Conservation (phyloP, 2,329 filamentous ascomycete species). For the Apiospora malaysiana region DNA sequence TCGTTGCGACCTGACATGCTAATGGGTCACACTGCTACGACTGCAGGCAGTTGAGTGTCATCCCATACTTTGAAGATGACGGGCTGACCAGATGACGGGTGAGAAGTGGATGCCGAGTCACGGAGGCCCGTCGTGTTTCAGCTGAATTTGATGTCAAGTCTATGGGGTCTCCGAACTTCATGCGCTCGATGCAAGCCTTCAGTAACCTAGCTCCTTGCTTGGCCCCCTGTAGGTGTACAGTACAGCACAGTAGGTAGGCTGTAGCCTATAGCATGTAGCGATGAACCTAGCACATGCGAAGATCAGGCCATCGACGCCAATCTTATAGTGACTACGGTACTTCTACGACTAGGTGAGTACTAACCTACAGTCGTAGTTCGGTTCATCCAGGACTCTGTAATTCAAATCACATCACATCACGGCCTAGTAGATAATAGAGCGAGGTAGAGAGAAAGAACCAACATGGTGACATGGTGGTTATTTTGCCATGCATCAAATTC, state of each 20-base stretch:
- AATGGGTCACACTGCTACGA: background rate
- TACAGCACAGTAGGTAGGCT: too few species aligned
- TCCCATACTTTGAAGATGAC: background rate
- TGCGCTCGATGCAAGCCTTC: conserved; percentile 13
- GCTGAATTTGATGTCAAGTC: conserved; percentile 19
- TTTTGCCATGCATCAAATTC: too few species aligned
- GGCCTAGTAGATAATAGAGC: too few species aligned
- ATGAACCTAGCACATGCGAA: conserved; percentile 13
- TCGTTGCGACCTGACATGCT: background rate
- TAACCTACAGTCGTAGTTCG: too few species aligned
- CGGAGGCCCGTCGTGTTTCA: conserved; percentile 20
- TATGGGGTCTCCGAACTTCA: conserved; percentile 18
- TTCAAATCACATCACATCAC: background rate
- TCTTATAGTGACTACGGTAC: background rate
- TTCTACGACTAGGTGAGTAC: too few species aligned
- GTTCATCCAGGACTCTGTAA: too few species aligned
- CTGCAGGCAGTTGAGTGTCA: background rate
- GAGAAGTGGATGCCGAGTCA: conserved; percentile 10
- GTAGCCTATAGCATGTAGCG: background rate
- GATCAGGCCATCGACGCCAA: conserved; percentile 11
- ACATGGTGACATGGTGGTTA: too few species aligned
- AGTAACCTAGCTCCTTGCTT: too few species aligned
- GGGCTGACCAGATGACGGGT: conserved; percentile 11
- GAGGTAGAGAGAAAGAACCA: too few species aligned
- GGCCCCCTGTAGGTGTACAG: too few species aligned